Base-by-base conservation (phyloP, 78 protist genomes). In the Guillardia theta region DNA sequence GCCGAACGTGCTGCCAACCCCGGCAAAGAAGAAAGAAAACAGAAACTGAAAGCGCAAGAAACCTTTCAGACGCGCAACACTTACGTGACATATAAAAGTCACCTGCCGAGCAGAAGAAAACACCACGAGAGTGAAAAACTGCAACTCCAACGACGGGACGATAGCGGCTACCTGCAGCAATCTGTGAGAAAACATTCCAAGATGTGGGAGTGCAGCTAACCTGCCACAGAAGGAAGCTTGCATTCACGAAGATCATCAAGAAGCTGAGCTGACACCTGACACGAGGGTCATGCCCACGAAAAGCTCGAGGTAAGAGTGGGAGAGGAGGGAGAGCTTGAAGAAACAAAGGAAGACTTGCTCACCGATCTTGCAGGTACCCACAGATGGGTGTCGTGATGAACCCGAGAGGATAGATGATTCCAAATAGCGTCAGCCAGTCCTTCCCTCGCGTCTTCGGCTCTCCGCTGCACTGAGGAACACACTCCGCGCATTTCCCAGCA, bases 371-470 rank as follows among this genome's bases (percentile, higher is more conserved):
- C 41, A 78, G 48, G 90, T n/a, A 78, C 41, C 90, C 90, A 50
- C 90, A 78, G 45, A 78, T 21, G 50, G 90, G 90, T 18, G 90
- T 78, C 24, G 90, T 78, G 45, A 78, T 43, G 90, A 78, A 78
- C 37, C 90, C 90, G n/a, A 78, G 48, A 18, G 90, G 90, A 50
- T n/a, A 78, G 33, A 78, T n/a, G 33, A 78, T 43, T 18, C 90
- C 90, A 30, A 78, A 78, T 45, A 43, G 19, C 6, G 90, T 78
- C 43, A 78, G 90, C 90, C 90, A 78, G 33, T 78, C 50, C 1
- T 36, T 30, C 90, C 90, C 83, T 8, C 48, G 47, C n/a, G 90
- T 70, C 90, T 4, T 22, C 87, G 87, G n/a, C n/a, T 21, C 80
- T 24, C 19, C 10, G 62, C 62, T 53, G 62, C 62, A 53, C 12